Base-by-base conservation (phyloP, 2,329 filamentous ascomycete species). In the Penicillium capsulatum region DNA sequence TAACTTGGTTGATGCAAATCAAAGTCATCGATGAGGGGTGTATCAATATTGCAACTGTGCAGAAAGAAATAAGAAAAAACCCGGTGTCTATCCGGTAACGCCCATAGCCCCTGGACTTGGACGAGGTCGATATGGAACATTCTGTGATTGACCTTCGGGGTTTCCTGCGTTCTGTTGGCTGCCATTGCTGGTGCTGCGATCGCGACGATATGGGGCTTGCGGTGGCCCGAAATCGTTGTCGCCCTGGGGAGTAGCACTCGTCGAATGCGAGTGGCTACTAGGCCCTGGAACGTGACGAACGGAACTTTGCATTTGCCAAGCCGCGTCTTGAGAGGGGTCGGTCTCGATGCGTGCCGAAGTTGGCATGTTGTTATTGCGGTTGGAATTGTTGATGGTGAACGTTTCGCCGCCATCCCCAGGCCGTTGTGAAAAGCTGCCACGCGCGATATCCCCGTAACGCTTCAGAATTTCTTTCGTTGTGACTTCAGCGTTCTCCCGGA, bases 401-500 rank as follows among this genome's bases (percentile, higher is more conserved):
- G 64, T 79, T 73, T 65, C 75, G 70, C 65, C 74, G 69, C 59
- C 74, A 69, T 62, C 64, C 50, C 63, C 75, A 15, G 61, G 54
- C 69, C 59, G 80, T 74, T 62, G 74, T 68, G 57, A 75, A 68
- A 66, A 80, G 78, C 65, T 72, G 68, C 69, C 77, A 70, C 71
- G 85, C 67, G 68, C 81, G 47, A 92, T 83, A 58, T 94, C 87
- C 34, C 89, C 89, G 66, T 94, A 96, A 40, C 88, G 81, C 63
- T 91, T 94, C 36, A 98, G 75, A 38, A 98, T 97, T 58, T 98
- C 92, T 65, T 98, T 98, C 4, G 90, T 94, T 1, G 91, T 96
- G 47, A 96, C 83, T 44, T 98, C 91, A 31, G 84, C 83, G 48
- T 77, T 83, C 57, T 81, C 84, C 61, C 83, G 87, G 66, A 94